Base-by-base conservation (phyloP, 73 alveolate species). In the Symbiodinium pilosum region DNA sequence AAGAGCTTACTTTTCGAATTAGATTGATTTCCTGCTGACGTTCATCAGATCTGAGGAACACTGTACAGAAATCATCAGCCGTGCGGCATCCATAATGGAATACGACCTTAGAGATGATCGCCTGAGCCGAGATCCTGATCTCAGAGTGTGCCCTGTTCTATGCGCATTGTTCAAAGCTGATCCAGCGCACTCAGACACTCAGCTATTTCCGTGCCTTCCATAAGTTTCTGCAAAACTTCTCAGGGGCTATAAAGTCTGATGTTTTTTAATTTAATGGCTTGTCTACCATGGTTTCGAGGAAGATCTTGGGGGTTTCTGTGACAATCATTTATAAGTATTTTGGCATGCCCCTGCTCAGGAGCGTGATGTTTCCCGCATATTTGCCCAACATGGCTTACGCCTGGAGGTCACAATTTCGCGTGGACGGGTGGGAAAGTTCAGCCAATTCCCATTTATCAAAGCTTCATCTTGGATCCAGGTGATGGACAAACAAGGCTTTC, bases 31-130 rank as follows among this genome's bases (percentile, higher is more conserved):
- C n/a, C n/a, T n/a, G n/a, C n/a, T n/a, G 34, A 1, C 1, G 28
- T 8, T 1, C 3, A 14, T 42, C 41, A 44, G 30, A n/a, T 9
- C 3, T 16, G 92, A 87, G 94, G 94, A 52, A 32, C 69, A 84
- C 42, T 87, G 94, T 68, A 38, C 38, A 56, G 85, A 54, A 16
- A 56, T 87, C 94, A 87, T 87, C 64, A 8, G 39, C 69, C 38
- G 52, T 16, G 94, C 94, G 28, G 56, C 18, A 3, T 32, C 94
- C 47, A 87, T 56, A 8, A 9, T 87, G 42, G 85, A 54, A 26
- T 87, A 87, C 43, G 94, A 87, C 43, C 84, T 21, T 7, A 84
- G 94, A n/a, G n/a, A n/a, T 2, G 64, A 51, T 26, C 69, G 68
- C 0, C 11, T 24, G n/a, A 39, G 7, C 42, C 41, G 26, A 6